A percentile compares a stretch with the other conserved stretches of the same genome.
phyloP scores from a whole-genome alignment of 768 basidiomycete genomes.

The Rhodotorula graminis region DNA sequence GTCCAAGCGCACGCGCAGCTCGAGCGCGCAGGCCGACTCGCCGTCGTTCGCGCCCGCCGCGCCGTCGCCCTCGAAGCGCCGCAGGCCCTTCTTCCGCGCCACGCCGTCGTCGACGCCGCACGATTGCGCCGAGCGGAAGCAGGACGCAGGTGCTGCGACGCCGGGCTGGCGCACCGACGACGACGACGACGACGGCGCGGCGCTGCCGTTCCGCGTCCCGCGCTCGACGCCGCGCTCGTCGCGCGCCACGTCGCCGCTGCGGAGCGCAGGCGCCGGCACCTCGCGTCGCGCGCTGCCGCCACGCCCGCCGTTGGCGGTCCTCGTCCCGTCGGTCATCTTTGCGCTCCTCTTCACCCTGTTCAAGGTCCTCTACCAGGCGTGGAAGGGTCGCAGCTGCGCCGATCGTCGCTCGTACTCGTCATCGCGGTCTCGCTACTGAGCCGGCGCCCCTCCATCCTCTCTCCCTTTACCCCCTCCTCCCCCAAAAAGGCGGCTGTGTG shows the following conservation, averaged over 20 bases:
- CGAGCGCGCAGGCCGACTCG: background rate
- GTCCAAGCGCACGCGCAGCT: background rate
- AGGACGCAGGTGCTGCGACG: background rate
- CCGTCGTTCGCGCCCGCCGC: background rate
- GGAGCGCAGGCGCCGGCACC: background rate
- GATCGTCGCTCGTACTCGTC: background rate
- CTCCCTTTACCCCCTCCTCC: background rate
- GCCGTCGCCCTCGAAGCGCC: background rate
- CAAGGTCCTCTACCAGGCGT: constrained; percentile 6
- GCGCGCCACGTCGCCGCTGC: constrained; percentile 14
- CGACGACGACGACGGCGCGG: constrained; percentile 21
- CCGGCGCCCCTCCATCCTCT: background rate
- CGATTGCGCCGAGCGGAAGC: background rate
- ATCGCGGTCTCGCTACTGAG: background rate
- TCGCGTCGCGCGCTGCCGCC: constrained; percentile 14
- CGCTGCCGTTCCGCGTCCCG: constrained; percentile 18
- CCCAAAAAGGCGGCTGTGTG: background rate
- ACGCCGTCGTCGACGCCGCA: background rate
- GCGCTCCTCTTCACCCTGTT: constrained; percentile 25
- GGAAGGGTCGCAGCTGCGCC: background rate
- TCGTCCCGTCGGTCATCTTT: constrained; percentile 29
- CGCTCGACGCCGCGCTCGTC: constrained; percentile 2
- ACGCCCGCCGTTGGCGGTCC: constrained; percentile 23
- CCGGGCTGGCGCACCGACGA: constrained; percentile 31
- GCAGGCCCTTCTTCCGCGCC: background rate